Evolutionary conservation across 1,284 basidiomycete genomes (phyloP), one percentile per base, ranked within the genome.

Genomic region (Cutaneotrichosporon cyanovorans): DNA sequence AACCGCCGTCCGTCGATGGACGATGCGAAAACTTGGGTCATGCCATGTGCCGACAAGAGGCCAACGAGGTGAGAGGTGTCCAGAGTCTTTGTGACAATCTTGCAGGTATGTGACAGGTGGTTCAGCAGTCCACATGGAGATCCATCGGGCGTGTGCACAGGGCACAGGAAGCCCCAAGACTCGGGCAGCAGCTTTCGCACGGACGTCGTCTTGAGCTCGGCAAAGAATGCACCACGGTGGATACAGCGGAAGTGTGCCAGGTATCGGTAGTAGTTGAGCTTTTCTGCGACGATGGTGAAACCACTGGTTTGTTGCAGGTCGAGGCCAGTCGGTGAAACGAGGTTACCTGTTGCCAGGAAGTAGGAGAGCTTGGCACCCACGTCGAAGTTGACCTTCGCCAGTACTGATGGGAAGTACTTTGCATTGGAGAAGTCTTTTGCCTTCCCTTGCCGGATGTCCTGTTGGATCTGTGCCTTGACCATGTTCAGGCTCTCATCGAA

Each of bases 141-240:
- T 58, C 95, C 95, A 76, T 99, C 95, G 22, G 95, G 95, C 2
- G 95, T 99, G 69, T 99, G 95, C 8, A 98, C 95, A 15, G 95
- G 95, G 63, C 95, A 99, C 10, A 99, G 75, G 77, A 99, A 99
- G 46, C 93, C 93, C 95, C 95, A 99, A 31, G 95, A 88, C 74
- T 99, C 95, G 12, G 95, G 95, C 18, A 98, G 76, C 51, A 99
- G 76, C 73, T 98, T 98, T 62, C 95, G 85, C 40, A 99, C 95
- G 19, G 91, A 85, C 0, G 95, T 99, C 1, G 95, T 99, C 77
- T 98, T 98, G 52, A 98, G 80, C 69, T 98, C 92, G 19, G 93
- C 90, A 66, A 98, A 99, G 81, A 99, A 99, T 36, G 95, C 91
- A 72, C 95, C 95, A 75, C 95, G 87, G 74, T 99, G 95, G 36